Evolutionary conservation across 805 yeast species (phyloP), one percentile per base, ranked within the genome.

Genomic region (Saccharomycopsis olivae): DNA sequence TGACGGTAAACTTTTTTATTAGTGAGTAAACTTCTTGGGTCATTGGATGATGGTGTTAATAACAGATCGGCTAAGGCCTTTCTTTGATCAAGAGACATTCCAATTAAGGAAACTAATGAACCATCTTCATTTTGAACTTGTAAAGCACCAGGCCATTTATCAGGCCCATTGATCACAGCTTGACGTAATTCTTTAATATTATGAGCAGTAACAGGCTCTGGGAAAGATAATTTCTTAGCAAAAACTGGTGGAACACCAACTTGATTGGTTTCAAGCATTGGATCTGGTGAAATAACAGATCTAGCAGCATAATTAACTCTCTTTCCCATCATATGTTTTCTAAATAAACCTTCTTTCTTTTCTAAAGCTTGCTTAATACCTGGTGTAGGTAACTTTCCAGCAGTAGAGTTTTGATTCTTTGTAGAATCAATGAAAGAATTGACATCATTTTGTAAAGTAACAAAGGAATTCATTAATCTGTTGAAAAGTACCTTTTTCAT

Each of bases 251-350:
- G 99, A 41, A 92, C 89, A 65, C 98, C 99, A 57, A 92, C 89
- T 63, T 92, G 96, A 58, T 88, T 86, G 11, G 98, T 94, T 65
- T 92, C 98, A 52, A 92, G 71, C 66, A 83, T 92, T 42, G 99
- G 99, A 65, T 92, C 99, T 4, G 97, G 97, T 5, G 97, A 88
- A 63, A 92, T 92, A 53, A 92, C 99, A 8, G 98, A 89, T 65
- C 99, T 86, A 38, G 98, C 98, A 39, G 97, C 96, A 56, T 85
- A 89, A 60, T 92, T 94, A 45, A 92, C 99, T 69, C 99, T 87
- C 70, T 92, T 92, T 59, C 99, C 99, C 99, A 92, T 92, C 98
- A 92, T 92, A 57, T 92, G 95, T 59, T 89, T 92, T 68, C 99
- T 77, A 70, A 92, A 92, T 49, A 89, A 69, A 58, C 99, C 99